Percentiles rank a stretch among this genome's conserved stretches.
Conservation (phyloP, 1,284 basidiomycete species). For the Melampsora larici-populina region DNA sequence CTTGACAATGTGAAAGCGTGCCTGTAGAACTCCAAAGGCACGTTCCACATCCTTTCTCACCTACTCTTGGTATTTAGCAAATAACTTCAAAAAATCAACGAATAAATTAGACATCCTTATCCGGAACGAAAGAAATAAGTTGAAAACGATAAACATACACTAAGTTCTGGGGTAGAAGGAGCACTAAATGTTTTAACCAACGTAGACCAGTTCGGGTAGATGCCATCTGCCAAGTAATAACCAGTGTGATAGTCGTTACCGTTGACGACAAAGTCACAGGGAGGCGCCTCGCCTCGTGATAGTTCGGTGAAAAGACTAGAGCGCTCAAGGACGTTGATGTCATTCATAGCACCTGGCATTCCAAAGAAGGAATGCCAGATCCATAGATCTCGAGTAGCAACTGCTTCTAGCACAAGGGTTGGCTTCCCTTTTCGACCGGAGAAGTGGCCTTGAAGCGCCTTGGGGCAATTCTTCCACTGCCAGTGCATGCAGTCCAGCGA, state of each 20-base stretch:
- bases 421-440: not conserved
- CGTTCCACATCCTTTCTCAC: not conserved
- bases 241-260: not conserved
- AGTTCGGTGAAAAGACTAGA: not conserved
- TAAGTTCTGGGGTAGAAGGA: not conserved
- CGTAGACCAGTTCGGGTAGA: not conserved
- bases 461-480: no score
- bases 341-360: not conserved
- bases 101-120: no score
- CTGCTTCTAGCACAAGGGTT: not conserved
- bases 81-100: not conserved
- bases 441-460: no score
- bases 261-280: not conserved
- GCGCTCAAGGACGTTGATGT: not conserved
- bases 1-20: not conserved
- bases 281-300: not conserved
- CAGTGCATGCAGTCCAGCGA: no score
- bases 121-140: no score
- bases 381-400: not conserved
- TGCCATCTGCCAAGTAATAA: not conserved
- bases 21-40: conserved; percentile 7
- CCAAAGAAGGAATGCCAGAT: conserved; percentile 3
- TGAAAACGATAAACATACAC: no score
- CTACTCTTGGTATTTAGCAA: not conserved
- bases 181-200: not conserved